Base-by-base conservation (phyloP, 345 rosid species). In the Gossypium australe region DNA sequence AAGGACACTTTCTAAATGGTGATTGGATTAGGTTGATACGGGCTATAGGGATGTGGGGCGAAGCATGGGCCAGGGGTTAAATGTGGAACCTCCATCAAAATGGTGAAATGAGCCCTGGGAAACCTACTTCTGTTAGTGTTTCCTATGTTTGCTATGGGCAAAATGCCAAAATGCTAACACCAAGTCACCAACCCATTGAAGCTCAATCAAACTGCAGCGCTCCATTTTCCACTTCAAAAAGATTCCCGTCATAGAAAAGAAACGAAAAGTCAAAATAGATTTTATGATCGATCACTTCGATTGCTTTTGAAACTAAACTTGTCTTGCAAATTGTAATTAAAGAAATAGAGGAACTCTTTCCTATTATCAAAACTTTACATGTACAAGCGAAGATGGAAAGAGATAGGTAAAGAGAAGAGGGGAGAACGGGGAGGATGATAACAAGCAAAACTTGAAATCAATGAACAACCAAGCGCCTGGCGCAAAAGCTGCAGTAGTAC, bases 401-500 rank as follows among this genome's bases (percentile, higher is more conserved):
- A 61, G 20, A 14, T 27, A 29, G 45, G 12, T 16, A 3, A 34
- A 38, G 48, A n/a, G 14, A 45, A 45, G 2, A 13, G 44, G 44
- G 43, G 57, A 14, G 72, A 51, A 2, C 7, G 16, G 22, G 22
- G 7, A 5, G 29, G 29, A 45, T 20, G 34, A 12, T 20, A 11
- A 29, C 7, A 9, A 69, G 22, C 17, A 16, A 47, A 56, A 7
- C 7, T 0, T 71, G 5, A 29, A 44, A 73, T 64, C 29, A 77
- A 12, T 78, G 84, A 76, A 79, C 74, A 53, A 80, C 82, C 76
- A 94, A 85, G 34, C 89, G 89, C 69, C 88, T 85, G 14, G 87
- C 68, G 34, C 98, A 94, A 9, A 87, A 2, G 44, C 89, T 73
- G 75, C 98, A 94, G 64, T 81, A 82, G 66, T 44, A 84, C 65